Evolutionary conservation across 1,284 basidiomycete genomes (phyloP).

Genomic region (Phlebopus sp.): DNA sequence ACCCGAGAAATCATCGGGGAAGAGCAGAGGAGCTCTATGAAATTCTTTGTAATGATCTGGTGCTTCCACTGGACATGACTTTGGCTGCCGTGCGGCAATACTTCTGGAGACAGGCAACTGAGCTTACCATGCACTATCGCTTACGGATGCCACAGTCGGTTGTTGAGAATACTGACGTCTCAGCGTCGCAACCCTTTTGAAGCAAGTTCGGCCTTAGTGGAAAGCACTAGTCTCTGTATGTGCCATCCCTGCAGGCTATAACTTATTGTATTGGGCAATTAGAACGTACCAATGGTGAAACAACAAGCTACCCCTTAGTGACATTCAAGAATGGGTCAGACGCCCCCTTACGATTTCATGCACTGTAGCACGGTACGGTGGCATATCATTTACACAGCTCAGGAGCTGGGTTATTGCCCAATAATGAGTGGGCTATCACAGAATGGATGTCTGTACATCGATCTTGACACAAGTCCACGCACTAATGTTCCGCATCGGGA

Average conservation of each 20-base stretch:
- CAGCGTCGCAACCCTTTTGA: conserved; percentile 2
- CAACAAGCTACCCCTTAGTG: too few species aligned
- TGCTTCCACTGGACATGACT: conserved; percentile 83
- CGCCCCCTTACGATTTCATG: too few species aligned
- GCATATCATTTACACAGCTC: conserved; percentile 7
- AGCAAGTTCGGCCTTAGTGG: not conserved
- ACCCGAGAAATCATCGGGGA: conserved; percentile 23
- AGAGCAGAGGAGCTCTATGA: conserved; percentile 80
- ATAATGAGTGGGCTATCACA: conserved; percentile 66
- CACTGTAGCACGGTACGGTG: not conserved
- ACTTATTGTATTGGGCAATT: too few species aligned
- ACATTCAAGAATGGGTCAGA: too few species aligned
- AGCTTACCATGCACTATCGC: conserved; percentile 83
- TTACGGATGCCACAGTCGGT: conserved; percentile 36
- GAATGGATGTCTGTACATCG: conserved; percentile 72
- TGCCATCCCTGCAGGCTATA: too few species aligned
- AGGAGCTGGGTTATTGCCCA: conserved; percentile 23
- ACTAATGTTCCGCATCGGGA: conserved; percentile 39
- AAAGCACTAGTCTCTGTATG: too few species aligned
- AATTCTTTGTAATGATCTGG: conserved; percentile 80
- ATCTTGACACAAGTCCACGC: conserved; percentile 64
- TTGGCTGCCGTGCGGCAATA: conserved; percentile 87
- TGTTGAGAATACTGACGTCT: conserved; percentile 7
- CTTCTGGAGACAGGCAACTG: conserved; percentile 78
- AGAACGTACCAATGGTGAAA: too few species aligned